phyloP scores from a whole-genome alignment of 2,329 filamentous ascomycete species.

The Penicillium psychrosexuale region DNA sequence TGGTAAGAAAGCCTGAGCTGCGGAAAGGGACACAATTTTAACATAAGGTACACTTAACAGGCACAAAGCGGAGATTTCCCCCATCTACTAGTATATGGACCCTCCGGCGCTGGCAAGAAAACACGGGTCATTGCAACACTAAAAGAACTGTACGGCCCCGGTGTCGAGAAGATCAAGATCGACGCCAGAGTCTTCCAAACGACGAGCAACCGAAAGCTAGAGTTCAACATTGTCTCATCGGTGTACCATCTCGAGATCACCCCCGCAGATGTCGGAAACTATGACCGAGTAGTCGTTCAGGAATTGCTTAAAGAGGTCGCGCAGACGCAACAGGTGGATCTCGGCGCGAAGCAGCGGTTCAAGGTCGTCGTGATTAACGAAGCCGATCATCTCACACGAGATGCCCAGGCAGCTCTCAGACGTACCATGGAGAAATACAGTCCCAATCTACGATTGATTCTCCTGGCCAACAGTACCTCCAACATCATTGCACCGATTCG shows the following conservation, averaged over 20 bases:
- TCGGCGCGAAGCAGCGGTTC: slow-evolving; percentile 84
- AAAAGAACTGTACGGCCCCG: slow-evolving; percentile 90
- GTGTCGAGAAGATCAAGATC: slow-evolving; percentile 99
- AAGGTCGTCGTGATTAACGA: slow-evolving; percentile 99
- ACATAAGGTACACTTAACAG: slow-evolving; percentile 46
- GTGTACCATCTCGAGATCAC: slow-evolving; percentile 99
- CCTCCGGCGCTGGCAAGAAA: slow-evolving; percentile 95
- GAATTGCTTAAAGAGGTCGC: slow-evolving; percentile 96
- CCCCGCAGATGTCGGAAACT: slow-evolving; percentile 92
- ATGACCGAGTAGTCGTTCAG: slow-evolving; percentile 92
- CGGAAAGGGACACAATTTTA: slow-evolving; percentile 2
- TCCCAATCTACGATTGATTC: slow-evolving; percentile 84
- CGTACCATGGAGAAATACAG: slow-evolving; percentile 99
- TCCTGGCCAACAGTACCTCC: slow-evolving; percentile 91
- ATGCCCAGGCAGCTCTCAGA: slow-evolving; percentile 91
- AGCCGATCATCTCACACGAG: slow-evolving; percentile 87
- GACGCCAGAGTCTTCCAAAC: slow-evolving; percentile 96
- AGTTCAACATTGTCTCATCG: slow-evolving; percentile 98
- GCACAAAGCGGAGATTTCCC: slow-evolving; percentile 97
- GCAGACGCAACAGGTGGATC: slow-evolving; percentile 98
- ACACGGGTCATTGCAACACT: slow-evolving; percentile 93
- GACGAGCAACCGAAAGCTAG: slow-evolving; percentile 90
- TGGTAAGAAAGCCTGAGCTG: slow-evolving; percentile 55
- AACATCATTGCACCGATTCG: slow-evolving; percentile 99
- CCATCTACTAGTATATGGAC: slow-evolving; percentile 94